Evolutionary conservation across 257 asterid genomes (phyloP).

Genomic region (Lycium ferocissimum): DNA sequence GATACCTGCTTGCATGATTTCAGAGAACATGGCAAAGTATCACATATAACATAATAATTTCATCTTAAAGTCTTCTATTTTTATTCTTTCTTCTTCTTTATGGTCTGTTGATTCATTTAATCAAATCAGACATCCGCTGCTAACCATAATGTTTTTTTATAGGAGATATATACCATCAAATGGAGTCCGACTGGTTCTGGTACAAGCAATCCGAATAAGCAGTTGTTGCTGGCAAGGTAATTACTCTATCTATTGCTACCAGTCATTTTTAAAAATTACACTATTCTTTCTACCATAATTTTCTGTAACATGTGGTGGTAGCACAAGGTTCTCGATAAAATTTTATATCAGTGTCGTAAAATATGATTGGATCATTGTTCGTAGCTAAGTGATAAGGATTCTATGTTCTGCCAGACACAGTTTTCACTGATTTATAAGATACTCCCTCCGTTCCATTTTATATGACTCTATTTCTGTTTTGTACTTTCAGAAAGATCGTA

Average conservation of each 20-base stretch:
- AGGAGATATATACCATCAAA: slow-evolving; percentile 91
- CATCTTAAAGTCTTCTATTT: not conserved
- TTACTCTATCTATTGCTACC: slow-evolving; percentile 16
- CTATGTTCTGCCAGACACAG: not conserved
- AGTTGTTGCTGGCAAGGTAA: slow-evolving; percentile 86
- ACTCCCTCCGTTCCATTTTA: not conserved
- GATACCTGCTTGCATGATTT: slow-evolving; percentile 78
- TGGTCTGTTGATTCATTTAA: slow-evolving; percentile 15
- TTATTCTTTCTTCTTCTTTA: not conserved
- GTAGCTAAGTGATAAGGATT: not conserved
- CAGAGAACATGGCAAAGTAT: slow-evolving; percentile 75
- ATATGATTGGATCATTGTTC: not conserved
- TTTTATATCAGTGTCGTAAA: not conserved
- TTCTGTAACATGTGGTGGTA: not conserved
- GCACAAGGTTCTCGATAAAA: not conserved
- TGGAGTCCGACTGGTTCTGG: slow-evolving; percentile 98
- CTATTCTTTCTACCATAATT: not conserved
- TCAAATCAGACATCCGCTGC: slow-evolving; percentile 12
- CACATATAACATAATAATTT: slow-evolving; percentile 27
- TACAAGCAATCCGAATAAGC: slow-evolving; percentile 79
- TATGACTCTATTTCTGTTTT: not conserved
- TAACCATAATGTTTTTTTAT: slow-evolving; percentile 28
- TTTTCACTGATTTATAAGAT: not conserved
- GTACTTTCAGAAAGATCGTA: not conserved
- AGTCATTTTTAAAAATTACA: not conserved